Evolutionary conservation across 1,284 basidiomycete species (phyloP).

Genomic region (Rhizopogon parksii): DNA sequence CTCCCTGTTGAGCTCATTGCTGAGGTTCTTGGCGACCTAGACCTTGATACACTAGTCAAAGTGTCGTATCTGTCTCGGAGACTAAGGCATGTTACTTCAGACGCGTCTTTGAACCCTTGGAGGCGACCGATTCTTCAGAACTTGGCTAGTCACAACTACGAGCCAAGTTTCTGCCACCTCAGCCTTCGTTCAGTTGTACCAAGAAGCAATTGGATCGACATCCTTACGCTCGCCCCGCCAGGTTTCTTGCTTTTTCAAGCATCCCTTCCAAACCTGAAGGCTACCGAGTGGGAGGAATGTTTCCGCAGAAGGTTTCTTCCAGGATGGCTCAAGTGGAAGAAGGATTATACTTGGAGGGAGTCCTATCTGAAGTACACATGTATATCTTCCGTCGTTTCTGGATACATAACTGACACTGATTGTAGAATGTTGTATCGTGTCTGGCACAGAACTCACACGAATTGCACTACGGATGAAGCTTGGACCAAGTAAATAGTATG

Average conservation of each 20-base stretch:
- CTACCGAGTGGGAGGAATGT: slow-evolving; percentile 63
- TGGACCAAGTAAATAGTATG: slow-evolving; percentile 62
- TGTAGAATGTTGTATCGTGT: slow-evolving; percentile 51
- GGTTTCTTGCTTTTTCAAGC: slow-evolving; percentile 58
- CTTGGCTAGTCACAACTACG: slow-evolving; percentile 42
- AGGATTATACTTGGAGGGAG: slow-evolving; percentile 53
- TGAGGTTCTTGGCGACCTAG: slow-evolving; percentile 62
- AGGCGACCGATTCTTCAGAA: slow-evolving; percentile 55
- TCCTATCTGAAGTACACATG: slow-evolving; percentile 49
- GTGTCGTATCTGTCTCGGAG: slow-evolving; percentile 54
- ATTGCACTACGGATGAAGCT: slow-evolving; percentile 70
- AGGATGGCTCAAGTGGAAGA: slow-evolving; percentile 64
- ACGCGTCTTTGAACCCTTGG: slow-evolving; percentile 66
- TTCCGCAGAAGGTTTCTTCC: slow-evolving; percentile 65
- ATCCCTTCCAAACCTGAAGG: slow-evolving; percentile 57
- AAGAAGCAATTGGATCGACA: slow-evolving; percentile 68
- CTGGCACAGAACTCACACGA: slow-evolving; percentile 57
- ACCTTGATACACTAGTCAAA: slow-evolving; percentile 50
- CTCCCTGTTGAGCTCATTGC: slow-evolving; percentile 69
- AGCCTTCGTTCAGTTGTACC: slow-evolving; percentile 56
- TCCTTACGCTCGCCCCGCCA: slow-evolving; percentile 51
- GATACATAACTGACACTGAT: slow-evolving; percentile 6
- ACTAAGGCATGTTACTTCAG: slow-evolving; percentile 49
- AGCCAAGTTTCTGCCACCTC: slow-evolving; percentile 47
- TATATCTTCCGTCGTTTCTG: not conserved